Evolutionary conservation across 495 filamentous ascomycete genomes (phyloP).

Genomic region (Lophiotrema nucula): DNA sequence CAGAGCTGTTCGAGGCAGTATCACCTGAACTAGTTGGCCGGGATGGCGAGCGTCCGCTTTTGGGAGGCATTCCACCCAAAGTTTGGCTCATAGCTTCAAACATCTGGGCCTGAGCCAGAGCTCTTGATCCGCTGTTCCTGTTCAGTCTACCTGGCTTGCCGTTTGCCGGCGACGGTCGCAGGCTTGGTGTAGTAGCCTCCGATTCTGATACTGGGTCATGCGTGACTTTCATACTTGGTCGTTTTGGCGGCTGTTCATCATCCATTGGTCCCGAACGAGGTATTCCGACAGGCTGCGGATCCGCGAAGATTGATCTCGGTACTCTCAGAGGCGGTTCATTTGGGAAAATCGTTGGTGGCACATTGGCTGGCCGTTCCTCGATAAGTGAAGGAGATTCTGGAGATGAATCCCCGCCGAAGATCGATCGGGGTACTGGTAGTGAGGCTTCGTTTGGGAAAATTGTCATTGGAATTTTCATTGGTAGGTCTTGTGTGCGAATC

Average conservation of each 20-base stretch:
- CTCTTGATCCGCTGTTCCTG: constrained; percentile 15
- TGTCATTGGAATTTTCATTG: too few relatives aligned
- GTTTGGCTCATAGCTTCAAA: constrained; percentile 17
- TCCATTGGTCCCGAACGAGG: too few relatives aligned
- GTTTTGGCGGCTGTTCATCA: too few relatives aligned
- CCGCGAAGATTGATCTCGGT: constrained; percentile 6
- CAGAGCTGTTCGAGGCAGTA: neutral
- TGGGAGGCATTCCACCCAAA: neutral
- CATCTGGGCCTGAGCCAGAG: constrained; percentile 25
- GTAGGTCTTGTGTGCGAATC: too few relatives aligned
- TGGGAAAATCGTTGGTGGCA: neutral
- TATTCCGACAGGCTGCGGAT: neutral
- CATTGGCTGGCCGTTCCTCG: neutral
- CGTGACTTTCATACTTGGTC: too few relatives aligned
- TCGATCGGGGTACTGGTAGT: too few relatives aligned
- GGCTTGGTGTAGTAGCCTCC: neutral
- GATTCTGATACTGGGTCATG: neutral
- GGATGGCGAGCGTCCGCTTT: neutral
- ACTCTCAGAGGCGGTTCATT: neutral
- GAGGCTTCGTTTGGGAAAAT: too few relatives aligned
- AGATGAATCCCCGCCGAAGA: too few relatives aligned
- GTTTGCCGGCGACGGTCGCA: neutral
- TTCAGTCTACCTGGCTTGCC: constrained; percentile 2
- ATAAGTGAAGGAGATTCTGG: too few relatives aligned
- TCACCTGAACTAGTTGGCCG: neutral